phyloP scores from a whole-genome alignment of 768 basidiomycete genomes.

The Sutorius australiensis region DNA sequence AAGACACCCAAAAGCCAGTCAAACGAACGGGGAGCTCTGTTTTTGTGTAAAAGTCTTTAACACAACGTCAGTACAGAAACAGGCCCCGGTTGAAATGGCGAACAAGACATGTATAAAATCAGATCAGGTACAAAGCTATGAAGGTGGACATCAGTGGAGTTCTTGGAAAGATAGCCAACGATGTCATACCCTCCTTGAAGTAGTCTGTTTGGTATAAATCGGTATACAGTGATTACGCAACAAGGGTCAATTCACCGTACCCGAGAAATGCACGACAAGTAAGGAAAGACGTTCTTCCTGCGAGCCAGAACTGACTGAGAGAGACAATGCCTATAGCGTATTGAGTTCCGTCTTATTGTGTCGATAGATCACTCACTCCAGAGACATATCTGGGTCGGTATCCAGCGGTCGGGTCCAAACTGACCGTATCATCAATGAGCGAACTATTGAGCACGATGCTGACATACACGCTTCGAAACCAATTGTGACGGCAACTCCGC shows the following conservation, averaged over 20 bases:
- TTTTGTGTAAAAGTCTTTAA: constrained; percentile 51
- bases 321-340: constrained; percentile 37
- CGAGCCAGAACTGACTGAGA: constrained; percentile 52
- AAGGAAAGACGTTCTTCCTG: constrained; percentile 49
- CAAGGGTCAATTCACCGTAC: constrained; percentile 15
- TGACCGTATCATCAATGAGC: constrained; percentile 14
- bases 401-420: constrained; percentile 64
- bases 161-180: neutral
- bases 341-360: neutral
- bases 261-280: constrained; percentile 47
- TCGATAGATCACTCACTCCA: constrained; percentile 36
- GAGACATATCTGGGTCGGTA: constrained; percentile 53
- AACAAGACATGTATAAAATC: constrained; percentile 59
- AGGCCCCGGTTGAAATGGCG: constrained; percentile 11
- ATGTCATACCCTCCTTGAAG: constrained; percentile 44
- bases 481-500: constrained; percentile 64
- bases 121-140: constrained; percentile 54
- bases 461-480: constrained; percentile 51
- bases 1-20: constrained; percentile 66
- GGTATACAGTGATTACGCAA: no score
- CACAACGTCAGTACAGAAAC: neutral
- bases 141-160: neutral
- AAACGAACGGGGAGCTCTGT: constrained; percentile 50
- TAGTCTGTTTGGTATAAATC: constrained; percentile 18
- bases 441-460: neutral